Conservation (phyloP, 2,329 filamentous ascomycete genomes). For the Fusarium equiseti region DNA sequence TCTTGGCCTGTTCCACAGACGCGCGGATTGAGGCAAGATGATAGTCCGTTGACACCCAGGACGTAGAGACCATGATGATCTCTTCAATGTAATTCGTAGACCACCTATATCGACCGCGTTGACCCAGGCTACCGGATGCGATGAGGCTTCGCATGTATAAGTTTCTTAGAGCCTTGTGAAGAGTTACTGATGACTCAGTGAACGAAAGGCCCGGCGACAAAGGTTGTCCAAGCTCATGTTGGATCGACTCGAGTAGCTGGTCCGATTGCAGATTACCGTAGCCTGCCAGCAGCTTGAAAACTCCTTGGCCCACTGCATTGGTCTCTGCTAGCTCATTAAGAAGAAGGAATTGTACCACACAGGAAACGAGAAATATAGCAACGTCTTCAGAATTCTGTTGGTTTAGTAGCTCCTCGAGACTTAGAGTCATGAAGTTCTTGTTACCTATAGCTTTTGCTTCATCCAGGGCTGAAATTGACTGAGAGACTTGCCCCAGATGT, state of each 20-base stretch:
- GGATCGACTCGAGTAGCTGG: not conserved
- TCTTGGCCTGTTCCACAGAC: not conserved
- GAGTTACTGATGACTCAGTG: not conserved
- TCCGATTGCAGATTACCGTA: no score
- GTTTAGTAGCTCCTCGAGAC: no score
- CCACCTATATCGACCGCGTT: not conserved
- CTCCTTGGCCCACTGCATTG: no score
- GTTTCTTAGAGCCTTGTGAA: not conserved
- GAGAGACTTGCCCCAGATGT: no score
- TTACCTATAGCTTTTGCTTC: no score
- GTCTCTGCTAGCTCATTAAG: no score
- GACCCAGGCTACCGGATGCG: not conserved
- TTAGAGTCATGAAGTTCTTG: accelerated
- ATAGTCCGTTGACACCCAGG: accelerated
- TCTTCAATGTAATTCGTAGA: not conserved
- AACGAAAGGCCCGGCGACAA: not conserved
- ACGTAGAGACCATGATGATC: not conserved
- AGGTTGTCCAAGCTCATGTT: accelerated
- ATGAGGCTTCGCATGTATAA: not conserved
- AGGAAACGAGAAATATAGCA: no score
- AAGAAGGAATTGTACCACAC: no score
- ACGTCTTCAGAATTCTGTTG: no score
- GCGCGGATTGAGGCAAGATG: not conserved
- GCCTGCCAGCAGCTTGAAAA: no score
- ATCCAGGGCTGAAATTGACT: no score